Evolutionary conservation across 1,139 yeast species (phyloP).

Genomic region (Candida labiduridarum): DNA sequence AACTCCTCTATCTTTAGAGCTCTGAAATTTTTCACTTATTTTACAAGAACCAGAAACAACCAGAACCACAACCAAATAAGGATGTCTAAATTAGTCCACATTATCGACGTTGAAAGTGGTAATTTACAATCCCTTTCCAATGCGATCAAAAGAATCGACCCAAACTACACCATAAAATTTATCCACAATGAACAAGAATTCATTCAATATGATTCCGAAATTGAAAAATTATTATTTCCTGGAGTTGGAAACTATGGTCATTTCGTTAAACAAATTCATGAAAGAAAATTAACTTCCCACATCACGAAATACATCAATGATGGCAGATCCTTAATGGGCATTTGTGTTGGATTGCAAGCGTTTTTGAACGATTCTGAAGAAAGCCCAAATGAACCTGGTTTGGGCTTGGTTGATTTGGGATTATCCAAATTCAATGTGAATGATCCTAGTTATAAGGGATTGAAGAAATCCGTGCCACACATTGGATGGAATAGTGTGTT

Average conservation of each 20-base stretch:
- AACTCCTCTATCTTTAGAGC: background rate
- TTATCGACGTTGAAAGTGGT: constrained; percentile 95
- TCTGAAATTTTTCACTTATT: background rate
- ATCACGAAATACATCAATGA: constrained; percentile 63
- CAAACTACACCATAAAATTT: constrained; percentile 52
- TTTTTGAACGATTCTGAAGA: constrained; percentile 78
- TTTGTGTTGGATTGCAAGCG: constrained; percentile 93
- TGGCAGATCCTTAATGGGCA: constrained; percentile 90
- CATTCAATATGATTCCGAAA: constrained; percentile 38
- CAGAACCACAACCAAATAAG: background rate
- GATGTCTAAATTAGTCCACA: constrained; percentile 53
- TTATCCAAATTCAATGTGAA: constrained; percentile 61
- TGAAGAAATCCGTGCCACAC: constrained; percentile 81
- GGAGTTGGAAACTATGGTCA: constrained; percentile 98
- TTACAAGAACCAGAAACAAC: background rate
- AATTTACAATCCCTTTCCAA: constrained; percentile 86
- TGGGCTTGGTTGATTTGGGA: constrained; percentile 50
- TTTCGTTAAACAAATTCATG: constrained; percentile 70
- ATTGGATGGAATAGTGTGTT: constrained; percentile 84
- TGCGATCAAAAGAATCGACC: constrained; percentile 77
- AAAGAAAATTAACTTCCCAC: constrained; percentile 66
- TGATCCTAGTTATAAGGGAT: constrained; percentile 31
- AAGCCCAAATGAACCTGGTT: constrained; percentile 59
- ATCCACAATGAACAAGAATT: constrained; percentile 46
- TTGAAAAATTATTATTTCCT: constrained; percentile 69